phyloP scores from a whole-genome alignment of 2,329 filamentous ascomycete species.

The Calycina herbarum region DNA sequence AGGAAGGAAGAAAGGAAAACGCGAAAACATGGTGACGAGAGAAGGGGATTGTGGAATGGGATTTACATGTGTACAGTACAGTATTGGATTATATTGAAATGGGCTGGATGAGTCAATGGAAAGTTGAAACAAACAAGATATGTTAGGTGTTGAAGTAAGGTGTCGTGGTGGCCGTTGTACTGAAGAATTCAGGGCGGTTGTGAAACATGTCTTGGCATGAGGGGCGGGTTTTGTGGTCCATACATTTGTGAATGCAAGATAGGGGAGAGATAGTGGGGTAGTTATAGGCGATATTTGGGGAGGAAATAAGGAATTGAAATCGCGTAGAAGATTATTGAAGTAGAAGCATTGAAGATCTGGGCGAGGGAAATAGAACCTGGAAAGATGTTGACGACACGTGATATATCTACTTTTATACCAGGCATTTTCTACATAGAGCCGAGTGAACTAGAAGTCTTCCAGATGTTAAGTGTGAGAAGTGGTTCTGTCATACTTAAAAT shows the following conservation, averaged over 20 bases:
- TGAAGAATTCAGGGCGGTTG: not conserved
- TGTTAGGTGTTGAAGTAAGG: not conserved
- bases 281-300: not conserved
- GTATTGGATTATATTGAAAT: not conserved
- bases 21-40: not conserved
- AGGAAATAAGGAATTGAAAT: not conserved
- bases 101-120: not conserved
- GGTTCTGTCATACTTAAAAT: no score
- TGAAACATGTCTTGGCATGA: slow-evolving; percentile 4
- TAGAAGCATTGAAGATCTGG: no score
- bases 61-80: not conserved
- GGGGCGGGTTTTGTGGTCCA: not conserved
- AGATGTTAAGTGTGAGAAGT: no score
- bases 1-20: not conserved
- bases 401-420: no score
- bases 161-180: not conserved
- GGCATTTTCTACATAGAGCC: no score
- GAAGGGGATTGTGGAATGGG: not conserved
- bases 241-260: not conserved
- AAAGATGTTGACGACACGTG: no score
- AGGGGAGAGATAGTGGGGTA: not conserved
- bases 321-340: not conserved
- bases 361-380: no score
- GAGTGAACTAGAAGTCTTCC: no score
- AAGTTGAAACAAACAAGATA: slow-evolving; percentile 1